These are phyloP conservation scores for Ceratobasidium sp. DNA, from an alignment of 1,284 basidiomycete genomes.

Conservation along the genomic window DNA sequence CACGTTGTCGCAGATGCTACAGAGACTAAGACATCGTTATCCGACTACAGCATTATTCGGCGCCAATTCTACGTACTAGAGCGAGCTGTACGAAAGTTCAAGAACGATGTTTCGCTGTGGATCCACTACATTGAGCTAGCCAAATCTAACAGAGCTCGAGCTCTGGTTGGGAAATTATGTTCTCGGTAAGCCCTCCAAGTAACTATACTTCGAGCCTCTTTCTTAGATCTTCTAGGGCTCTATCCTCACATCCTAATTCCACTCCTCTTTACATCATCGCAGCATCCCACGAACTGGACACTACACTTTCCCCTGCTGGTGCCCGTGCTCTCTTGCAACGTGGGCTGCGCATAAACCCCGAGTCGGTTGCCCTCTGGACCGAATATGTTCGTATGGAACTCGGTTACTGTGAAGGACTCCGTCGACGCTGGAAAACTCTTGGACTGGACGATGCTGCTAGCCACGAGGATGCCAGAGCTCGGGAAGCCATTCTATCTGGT, in stretches of 20 bases:
- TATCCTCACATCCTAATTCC: constrained; percentile 89
- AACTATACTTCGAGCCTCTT: background rate
- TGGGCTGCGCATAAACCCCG: constrained; percentile 82
- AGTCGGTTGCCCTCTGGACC: constrained; percentile 82
- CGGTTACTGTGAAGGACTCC: constrained; percentile 86
- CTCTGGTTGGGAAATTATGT: constrained; percentile 82
- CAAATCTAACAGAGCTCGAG: constrained; percentile 82
- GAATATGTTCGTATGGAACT: constrained; percentile 95
- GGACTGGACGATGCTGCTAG: constrained; percentile 64
- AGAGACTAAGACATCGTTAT: constrained; percentile 73
- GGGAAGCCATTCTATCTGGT: constrained; percentile 75
- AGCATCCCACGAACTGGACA: constrained; percentile 86
- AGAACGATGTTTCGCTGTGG: constrained; percentile 89
- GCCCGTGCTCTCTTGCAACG: constrained; percentile 89
- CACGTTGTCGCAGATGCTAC: constrained; percentile 63
- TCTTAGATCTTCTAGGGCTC: constrained; percentile 67
- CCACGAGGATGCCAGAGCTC: constrained; percentile 64
- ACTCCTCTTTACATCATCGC: constrained; percentile 88
- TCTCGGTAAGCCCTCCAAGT: constrained; percentile 69
- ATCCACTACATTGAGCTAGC: constrained; percentile 89
- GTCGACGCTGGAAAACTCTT: constrained; percentile 84
- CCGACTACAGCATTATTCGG: constrained; percentile 85
- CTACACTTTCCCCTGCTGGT: constrained; percentile 77
- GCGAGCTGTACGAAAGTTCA: constrained; percentile 90
- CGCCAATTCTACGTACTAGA: constrained; percentile 93